Percentiles rank a stretch among this genome's conserved stretches.
These are phyloP conservation scores for Elongisporangium senticosum DNA, from an alignment of 352 stramenopile genomes.

Conservation along the genomic window DNA sequence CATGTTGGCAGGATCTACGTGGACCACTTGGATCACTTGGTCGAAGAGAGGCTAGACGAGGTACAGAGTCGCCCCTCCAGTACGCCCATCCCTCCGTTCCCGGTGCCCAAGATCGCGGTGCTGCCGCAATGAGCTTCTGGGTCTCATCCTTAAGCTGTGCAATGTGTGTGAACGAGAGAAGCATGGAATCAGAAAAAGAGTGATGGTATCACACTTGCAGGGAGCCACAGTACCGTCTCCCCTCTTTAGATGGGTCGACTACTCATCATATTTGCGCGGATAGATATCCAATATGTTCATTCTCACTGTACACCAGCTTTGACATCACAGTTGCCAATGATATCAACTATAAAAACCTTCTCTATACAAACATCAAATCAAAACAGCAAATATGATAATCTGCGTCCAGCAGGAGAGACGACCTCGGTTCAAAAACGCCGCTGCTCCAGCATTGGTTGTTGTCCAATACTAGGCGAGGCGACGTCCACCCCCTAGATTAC, in stretches of 20 bases:
- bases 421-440: not conserved
- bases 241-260: not conserved
- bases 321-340: not conserved
- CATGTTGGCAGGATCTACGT: constrained; percentile 80
- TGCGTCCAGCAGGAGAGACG: not conserved
- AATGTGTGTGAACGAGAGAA: too few relatives aligned
- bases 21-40: constrained; percentile 66
- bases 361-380: not conserved
- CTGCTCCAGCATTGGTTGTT: not conserved
- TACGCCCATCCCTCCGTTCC: constrained; percentile 59
- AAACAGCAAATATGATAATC: not conserved
- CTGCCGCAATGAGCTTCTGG: constrained; percentile 25
- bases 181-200: not conserved
- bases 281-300: not conserved
- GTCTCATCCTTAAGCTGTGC: not conserved
- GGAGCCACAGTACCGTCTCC: not conserved
- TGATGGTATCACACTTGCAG: not conserved
- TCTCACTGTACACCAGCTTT: not conserved
- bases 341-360: not conserved
- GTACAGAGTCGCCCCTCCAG: constrained; percentile 78
- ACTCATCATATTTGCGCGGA: not conserved
- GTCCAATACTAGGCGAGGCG: not conserved
- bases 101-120: constrained; percentile 75
- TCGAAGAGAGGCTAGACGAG: constrained; percentile 75
- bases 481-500: not conserved